phyloP scores from a whole-genome alignment of 495 filamentous ascomycete species.

The Penicilliopsis zonata region DNA sequence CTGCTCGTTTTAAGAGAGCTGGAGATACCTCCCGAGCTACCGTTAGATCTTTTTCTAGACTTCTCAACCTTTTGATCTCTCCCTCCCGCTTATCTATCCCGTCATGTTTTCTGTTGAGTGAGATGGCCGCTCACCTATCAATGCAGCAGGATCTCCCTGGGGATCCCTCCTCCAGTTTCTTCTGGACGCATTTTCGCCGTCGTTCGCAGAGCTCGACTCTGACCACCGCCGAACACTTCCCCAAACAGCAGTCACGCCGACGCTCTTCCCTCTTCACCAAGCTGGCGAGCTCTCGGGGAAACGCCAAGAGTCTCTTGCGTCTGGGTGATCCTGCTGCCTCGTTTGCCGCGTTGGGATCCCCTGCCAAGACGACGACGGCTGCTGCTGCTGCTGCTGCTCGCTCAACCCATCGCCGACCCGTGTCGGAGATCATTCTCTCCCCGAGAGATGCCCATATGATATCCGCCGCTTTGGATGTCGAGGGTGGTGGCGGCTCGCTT shows the following conservation, averaged over 20 bases:
- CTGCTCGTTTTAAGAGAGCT: too few relatives aligned
- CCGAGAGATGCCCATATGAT: conserved; percentile 20
- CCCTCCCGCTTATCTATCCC: too few relatives aligned
- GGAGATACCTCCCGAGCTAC: too few relatives aligned
- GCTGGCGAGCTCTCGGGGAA: conserved; percentile 36
- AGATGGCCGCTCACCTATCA: conserved; percentile 1
- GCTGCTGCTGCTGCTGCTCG: conserved; percentile 10
- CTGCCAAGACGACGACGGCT: conserved; percentile 11
- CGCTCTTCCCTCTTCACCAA: conserved; percentile 22
- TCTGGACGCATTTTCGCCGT: conserved; percentile 8
- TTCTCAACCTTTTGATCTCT: too few relatives aligned
- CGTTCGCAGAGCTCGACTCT: conserved; percentile 14
- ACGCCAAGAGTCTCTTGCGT: conserved; percentile 39
- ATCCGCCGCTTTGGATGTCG: too few relatives aligned
- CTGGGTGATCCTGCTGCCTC: too few relatives aligned
- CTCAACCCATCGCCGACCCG: conserved; percentile 17
- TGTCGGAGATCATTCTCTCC: conserved; percentile 32
- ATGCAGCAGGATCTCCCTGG: neutral
- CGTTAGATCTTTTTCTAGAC: too few relatives aligned
- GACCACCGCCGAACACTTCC: conserved; percentile 13
- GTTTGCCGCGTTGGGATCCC: too few relatives aligned
- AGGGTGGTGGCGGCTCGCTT: too few relatives aligned
- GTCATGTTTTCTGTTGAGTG: too few relatives aligned
- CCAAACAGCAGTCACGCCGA: conserved; percentile 19
- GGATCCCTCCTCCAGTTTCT: neutral